Evolutionary conservation across 129 eudicot species (phyloP).

Genomic region (Artemisia argyi): DNA sequence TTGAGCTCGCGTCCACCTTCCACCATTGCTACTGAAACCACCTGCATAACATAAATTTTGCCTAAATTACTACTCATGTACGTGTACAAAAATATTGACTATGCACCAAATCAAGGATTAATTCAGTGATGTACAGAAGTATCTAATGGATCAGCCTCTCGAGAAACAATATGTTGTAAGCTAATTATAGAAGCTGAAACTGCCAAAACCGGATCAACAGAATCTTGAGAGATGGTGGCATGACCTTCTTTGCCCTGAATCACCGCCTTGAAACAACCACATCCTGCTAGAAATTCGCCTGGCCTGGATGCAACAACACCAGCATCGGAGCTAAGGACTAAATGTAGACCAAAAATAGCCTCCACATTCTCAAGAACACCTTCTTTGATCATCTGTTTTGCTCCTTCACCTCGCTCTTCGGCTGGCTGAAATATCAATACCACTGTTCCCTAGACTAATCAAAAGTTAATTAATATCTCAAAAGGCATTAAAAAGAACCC

Average conservation of each 20-base stretch:
- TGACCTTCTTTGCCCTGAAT: slow-evolving; percentile 49
- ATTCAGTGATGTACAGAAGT: slow-evolving; percentile 38
- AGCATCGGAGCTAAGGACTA: slow-evolving; percentile 34
- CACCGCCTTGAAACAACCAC: slow-evolving; percentile 65
- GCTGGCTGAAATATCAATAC: slow-evolving; percentile 75
- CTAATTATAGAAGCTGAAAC: slow-evolving; percentile 62
- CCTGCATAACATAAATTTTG: slow-evolving; percentile 42
- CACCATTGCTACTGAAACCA: slow-evolving; percentile 61
- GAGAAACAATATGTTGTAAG: slow-evolving; percentile 61
- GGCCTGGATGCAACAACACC: slow-evolving; percentile 58
- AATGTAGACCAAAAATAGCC: slow-evolving; percentile 67
- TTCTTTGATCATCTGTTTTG: slow-evolving; percentile 53
- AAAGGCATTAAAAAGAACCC: not conserved
- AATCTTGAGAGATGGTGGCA: slow-evolving; percentile 48
- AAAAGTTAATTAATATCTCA: not conserved
- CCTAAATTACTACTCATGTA: not conserved
- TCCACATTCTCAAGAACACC: slow-evolving; percentile 56
- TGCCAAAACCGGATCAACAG: slow-evolving; percentile 65
- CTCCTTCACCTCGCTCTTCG: slow-evolving; percentile 71
- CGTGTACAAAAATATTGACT: not conserved
- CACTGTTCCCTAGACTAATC: slow-evolving; percentile 51
- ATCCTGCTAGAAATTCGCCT: slow-evolving; percentile 68
- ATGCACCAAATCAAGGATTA: not conserved
- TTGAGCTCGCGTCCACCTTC: slow-evolving; percentile 45
- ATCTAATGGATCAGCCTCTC: slow-evolving; percentile 70